Base-by-base conservation (phyloP, 2,329 filamentous ascomycete species). In the Nothopassalora personata region DNA sequence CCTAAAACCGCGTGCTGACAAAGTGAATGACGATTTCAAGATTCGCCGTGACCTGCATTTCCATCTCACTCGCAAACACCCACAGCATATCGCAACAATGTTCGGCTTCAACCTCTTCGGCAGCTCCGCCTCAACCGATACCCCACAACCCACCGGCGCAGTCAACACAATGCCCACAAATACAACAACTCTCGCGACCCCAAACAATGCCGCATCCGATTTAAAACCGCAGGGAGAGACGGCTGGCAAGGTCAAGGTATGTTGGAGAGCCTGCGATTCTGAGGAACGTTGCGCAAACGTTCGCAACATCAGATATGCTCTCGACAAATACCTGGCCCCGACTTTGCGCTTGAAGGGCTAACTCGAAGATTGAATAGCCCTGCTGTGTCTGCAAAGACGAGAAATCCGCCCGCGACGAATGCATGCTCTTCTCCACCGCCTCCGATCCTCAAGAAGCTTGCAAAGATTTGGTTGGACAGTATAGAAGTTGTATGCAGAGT, bases 301-400 rank as follows among this genome's bases (percentile, higher is more conserved):
- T 19, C 51, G 31, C 53, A 55, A 28, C 28, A 53, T 48, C 27
- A 48, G 64, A 28, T 23, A 23, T 23, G 23, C 3, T 23, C 23
- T 23, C 23, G 23, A 23, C 23, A 3, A 23, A 23, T 23, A 23
- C 23, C 23, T 23, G 23, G 23, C 23, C 23, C 23, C 23, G 23
- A 23, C 1, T 23, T 23, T 3, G 23, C 23, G 23, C 23, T 3
- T 23, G 23, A 23, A 2, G 23, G 23, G 23, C 60, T 53, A 39
- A n/a, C 36, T 39, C 15, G 9, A 5, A 2, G 36, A 39, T 5
- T 15, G 11, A 39, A 5, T 48, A 97, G 91, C 93, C 93, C 47
- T 97, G 94, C 83, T 97, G 94, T 74, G 94, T 97, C 31, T 99
- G 94, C 85, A 97, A 92, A 73, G 86, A 94, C 48, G 91, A 99